phyloP scores from a whole-genome alignment of 371 early-diverging fungal species.

The Apophysomyces trapeziformis region DNA sequence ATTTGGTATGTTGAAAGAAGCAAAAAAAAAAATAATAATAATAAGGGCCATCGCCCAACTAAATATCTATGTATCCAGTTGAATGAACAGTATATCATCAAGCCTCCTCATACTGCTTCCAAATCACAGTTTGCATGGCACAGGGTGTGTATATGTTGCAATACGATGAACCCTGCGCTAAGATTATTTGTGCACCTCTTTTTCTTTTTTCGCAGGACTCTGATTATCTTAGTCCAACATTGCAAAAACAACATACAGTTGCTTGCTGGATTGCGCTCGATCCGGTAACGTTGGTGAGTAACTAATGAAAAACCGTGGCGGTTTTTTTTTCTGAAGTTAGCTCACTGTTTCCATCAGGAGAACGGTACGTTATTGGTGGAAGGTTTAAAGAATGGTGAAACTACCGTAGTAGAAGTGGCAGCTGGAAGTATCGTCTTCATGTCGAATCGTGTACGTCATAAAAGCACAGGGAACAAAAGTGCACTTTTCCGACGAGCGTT shows the following conservation, averaged over 20 bases:
- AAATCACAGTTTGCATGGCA: slow-evolving; percentile 62
- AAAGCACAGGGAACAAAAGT: slow-evolving; percentile 52
- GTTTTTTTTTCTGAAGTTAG: too few relatives aligned
- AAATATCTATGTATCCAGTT: slow-evolving; percentile 26
- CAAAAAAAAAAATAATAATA: neutral
- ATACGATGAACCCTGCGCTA: neutral
- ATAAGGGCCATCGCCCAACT: neutral
- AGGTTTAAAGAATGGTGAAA: slow-evolving; percentile 22
- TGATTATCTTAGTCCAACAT: slow-evolving; percentile 33
- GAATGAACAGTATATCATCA: slow-evolving; percentile 69
- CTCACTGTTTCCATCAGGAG: neutral
- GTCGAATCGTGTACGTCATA: slow-evolving; percentile 56
- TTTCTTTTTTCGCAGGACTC: slow-evolving; percentile 33
- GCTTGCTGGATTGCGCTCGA: slow-evolving; percentile 65
- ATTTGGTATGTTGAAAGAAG: slow-evolving; percentile 17
- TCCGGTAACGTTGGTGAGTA: slow-evolving; percentile 31
- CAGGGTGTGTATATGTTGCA: slow-evolving; percentile 26
- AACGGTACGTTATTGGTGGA: slow-evolving; percentile 44
- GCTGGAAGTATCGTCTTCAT: slow-evolving; percentile 61
- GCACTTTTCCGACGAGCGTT: slow-evolving; percentile 47
- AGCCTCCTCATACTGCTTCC: slow-evolving; percentile 47
- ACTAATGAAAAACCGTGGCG: neutral
- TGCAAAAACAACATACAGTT: slow-evolving; percentile 36
- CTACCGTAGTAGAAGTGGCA: slow-evolving; percentile 19
- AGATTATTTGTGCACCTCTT: neutral